These are phyloP conservation scores for Leccinum variicolor DNA, from an alignment of 768 basidiomycete genomes.

Conservation along the genomic window DNA sequence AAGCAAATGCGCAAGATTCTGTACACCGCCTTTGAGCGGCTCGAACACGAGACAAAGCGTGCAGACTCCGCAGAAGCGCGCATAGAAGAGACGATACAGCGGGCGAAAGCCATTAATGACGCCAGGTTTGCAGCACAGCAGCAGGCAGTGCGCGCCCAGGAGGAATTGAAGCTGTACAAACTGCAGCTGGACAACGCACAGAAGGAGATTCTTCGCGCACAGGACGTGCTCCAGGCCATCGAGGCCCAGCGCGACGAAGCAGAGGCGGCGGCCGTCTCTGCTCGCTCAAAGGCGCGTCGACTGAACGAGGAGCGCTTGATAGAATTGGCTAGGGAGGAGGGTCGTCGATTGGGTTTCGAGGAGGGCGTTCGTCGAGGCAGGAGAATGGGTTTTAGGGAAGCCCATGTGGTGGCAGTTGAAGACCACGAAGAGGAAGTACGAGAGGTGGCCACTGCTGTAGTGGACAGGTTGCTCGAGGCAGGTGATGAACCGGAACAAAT, in stretches of 20 bases:
- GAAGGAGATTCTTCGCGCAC: conserved; percentile 54
- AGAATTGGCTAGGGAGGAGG: conserved; percentile 52
- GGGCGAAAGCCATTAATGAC: conserved; percentile 31
- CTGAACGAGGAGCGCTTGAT: conserved; percentile 46
- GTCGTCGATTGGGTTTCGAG: conserved; percentile 47
- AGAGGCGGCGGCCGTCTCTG: conserved; percentile 43
- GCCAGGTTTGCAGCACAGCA: conserved; percentile 29
- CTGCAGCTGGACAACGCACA: conserved; percentile 57
- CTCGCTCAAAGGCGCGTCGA: conserved; percentile 44
- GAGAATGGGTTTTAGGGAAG: conserved; percentile 28
- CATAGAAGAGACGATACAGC: conserved; percentile 29
- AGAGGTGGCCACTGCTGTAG: conserved; percentile 14
- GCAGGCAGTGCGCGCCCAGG: conserved; percentile 31
- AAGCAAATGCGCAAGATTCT: conserved; percentile 38
- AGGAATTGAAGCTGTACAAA: conserved; percentile 57
- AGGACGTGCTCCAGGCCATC: conserved; percentile 46
- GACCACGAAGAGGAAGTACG: conserved; percentile 15
- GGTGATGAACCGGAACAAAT: conserved; percentile 23
- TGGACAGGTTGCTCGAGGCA: conserved; percentile 26
- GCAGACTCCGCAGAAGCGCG: conserved; percentile 34
- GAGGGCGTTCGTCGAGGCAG: conserved; percentile 44
- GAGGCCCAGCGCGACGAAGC: conserved; percentile 48
- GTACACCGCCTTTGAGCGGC: conserved; percentile 35
- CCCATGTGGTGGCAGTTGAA: conserved; percentile 13
- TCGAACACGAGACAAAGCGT: conserved; percentile 36